Base-by-base conservation (phyloP, 2,329 filamentous ascomycete genomes). In the Colletotrichum chrysophilum region DNA sequence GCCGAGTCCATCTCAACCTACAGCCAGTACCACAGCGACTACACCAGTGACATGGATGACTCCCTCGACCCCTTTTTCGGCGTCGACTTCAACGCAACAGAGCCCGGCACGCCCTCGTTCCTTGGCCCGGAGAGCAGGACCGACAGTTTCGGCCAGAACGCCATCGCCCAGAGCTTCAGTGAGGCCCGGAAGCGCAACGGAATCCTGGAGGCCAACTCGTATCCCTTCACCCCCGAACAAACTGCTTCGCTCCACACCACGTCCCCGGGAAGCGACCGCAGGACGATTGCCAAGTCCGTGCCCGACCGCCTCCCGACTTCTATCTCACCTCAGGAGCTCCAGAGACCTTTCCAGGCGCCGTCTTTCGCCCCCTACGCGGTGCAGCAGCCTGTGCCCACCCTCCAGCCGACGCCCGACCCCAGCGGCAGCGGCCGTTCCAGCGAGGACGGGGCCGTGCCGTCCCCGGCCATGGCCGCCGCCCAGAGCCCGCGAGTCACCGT, bases 401-500 rank as follows among this genome's bases (percentile, higher is more conserved):
- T 81, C 62, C 85, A 90, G 78, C 82, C 89, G 48, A 91, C 89
- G 2, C 88, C 89, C 6, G 87, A 88, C 64, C 87, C 87, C 21
- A 88, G 87, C 78, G 87, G 85, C 74, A 90, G 86, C 77, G 86
- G 86, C 64, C 85, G 83, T 69, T 89, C 90, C 5, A 89, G 88
- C 75, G 89, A 90, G 79, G 89, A 89, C 79, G 86, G 85, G 56
- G 79, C 86, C 43, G 85, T 82, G 5, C 83, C 85, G 4, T 81
- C 82, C 60, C 79, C 84, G 10, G 79, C 84, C 66, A 79, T 83
- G 69, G 89, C 89, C 87, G 81, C 85, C 36, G 81, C 83, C 24
- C 87, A 86, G 75, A 91, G 90, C 79, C 90, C 90, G 8, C 86
- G 87, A 32, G 88, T 92, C 24, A 91, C 87, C 7, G 88, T 92